Percentiles rank a stretch among this genome's conserved stretches.
phyloP scores from a whole-genome alignment of 1,139 yeast genomes.

The Tardiomyces digboiensis region DNA sequence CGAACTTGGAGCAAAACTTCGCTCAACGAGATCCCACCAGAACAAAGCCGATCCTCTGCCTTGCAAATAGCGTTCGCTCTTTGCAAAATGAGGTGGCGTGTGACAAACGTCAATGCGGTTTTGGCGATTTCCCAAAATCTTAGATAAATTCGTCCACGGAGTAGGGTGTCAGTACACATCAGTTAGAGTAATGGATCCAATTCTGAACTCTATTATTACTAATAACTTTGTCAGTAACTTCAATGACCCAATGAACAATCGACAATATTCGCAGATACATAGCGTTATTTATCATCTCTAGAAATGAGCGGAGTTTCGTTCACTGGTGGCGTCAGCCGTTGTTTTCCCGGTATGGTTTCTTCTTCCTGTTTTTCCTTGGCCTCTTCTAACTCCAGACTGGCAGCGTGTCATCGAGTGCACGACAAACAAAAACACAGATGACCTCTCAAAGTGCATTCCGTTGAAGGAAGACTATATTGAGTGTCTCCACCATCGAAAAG shows the following conservation, averaged over 20 bases:
- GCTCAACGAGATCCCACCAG: no score
- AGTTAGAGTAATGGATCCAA: no score
- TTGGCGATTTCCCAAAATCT: no score
- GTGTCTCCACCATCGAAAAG: constrained; percentile 40
- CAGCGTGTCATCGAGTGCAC: constrained; percentile 2
- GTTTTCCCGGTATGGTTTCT: constrained; percentile 32
- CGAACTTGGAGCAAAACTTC: no score
- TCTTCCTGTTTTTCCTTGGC: background rate
- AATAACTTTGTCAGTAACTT: background rate
- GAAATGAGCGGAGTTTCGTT: constrained; percentile 16
- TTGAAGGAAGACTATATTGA: constrained; percentile 38
- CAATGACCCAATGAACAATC: background rate
- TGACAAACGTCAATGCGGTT: no score
- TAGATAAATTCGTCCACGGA: no score
- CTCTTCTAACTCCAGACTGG: background rate
- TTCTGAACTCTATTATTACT: no score
- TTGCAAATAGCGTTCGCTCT: no score
- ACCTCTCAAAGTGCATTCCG: constrained; percentile 26
- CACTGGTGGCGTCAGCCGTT: constrained; percentile 38
- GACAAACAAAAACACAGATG: constrained; percentile 1
- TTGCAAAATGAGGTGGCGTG: no score
- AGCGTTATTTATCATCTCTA: background rate
- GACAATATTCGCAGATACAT: constrained; percentile 6
- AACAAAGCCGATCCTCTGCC: no score
- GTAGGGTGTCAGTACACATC: no score